Percentiles rank a stretch among this genome's conserved stretches.
These are phyloP conservation scores for Raphanus hybrid DNA, from an alignment of 441 rosid species.

Conservation along the genomic window DNA sequence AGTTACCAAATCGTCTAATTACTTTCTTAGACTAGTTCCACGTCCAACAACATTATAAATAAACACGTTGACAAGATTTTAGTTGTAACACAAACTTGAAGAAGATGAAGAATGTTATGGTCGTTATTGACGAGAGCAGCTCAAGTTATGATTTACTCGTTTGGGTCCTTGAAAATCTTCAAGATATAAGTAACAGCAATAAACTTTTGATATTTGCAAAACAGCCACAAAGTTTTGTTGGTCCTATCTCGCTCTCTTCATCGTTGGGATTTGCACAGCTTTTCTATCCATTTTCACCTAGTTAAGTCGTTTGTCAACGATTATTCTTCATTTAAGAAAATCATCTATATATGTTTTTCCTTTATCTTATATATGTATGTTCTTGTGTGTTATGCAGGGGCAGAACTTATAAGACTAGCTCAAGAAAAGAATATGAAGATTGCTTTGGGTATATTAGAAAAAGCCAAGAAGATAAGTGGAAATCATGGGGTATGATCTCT, in stretches of 20 bases:
- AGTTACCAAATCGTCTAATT: constrained; percentile 29
- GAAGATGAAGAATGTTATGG: constrained; percentile 53
- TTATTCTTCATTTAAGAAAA: not conserved
- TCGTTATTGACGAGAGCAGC: constrained; percentile 59
- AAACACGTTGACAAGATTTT: not conserved
- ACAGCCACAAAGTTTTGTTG: constrained; percentile 44
- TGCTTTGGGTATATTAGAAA: constrained; percentile 50
- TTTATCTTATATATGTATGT: not conserved
- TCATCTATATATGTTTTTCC: not conserved
- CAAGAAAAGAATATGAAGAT: constrained; percentile 43
- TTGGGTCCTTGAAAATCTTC: constrained; percentile 60
- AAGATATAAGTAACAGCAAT: constrained; percentile 40
- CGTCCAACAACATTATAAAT: not conserved
- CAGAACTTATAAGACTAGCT: constrained; percentile 28
- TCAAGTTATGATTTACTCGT: constrained; percentile 55
- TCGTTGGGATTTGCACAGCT: constrained; percentile 48
- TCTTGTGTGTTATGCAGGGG: constrained; percentile 31
- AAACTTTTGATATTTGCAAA: constrained; percentile 52
- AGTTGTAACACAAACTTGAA: constrained; percentile 1
- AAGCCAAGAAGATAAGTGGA: constrained; percentile 52
- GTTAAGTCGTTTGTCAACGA: constrained; percentile 34
- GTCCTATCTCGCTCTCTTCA: constrained; percentile 26
- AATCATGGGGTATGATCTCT: constrained; percentile 51
- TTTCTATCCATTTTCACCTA: constrained; percentile 47
- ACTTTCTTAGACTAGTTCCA: constrained; percentile 7